Evolutionary conservation across 768 basidiomycete genomes (phyloP).

Genomic region (Phaffia tasmanica): DNA sequence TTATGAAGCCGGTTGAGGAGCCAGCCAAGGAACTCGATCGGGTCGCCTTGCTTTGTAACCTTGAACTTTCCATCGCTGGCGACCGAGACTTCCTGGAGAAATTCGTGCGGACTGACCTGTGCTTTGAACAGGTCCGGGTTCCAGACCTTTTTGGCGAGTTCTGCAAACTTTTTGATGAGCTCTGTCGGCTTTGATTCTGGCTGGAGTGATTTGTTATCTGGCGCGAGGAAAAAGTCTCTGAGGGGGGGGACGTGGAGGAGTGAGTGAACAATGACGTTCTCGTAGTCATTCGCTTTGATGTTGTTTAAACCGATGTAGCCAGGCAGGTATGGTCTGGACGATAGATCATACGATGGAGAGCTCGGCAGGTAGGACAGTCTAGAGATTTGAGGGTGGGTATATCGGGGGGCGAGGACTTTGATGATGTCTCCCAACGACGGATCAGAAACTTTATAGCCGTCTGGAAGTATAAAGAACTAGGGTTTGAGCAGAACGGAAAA

Average conservation of each 20-base stretch:
- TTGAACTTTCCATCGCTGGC: constrained; percentile 83
- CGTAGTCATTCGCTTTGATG: constrained; percentile 92
- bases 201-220: constrained; percentile 24
- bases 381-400: constrained; percentile 51
- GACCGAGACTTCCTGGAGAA: constrained; percentile 88
- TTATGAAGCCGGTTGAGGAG: constrained; percentile 82
- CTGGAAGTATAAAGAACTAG: constrained; percentile 92
- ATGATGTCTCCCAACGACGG: constrained; percentile 93
- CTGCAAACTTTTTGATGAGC: constrained; percentile 73
- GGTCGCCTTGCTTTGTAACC: constrained; percentile 88
- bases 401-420: constrained; percentile 77
- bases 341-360: constrained; percentile 75
- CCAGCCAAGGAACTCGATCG: constrained; percentile 92
- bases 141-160: constrained; percentile 87
- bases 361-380: constrained; percentile 33
- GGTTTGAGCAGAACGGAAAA: neutral
- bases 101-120: constrained; percentile 98
- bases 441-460: constrained; percentile 91
- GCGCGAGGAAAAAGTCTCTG: constrained; percentile 57
- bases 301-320: constrained; percentile 96
- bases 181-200: constrained; percentile 46
- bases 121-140: constrained; percentile 92
- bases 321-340: constrained; percentile 68
- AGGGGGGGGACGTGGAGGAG: constrained; percentile 82
- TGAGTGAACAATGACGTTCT: constrained; percentile 92